A percentile compares a stretch with the other conserved stretches of the same genome.
Evolutionary conservation across 805 yeast species (phyloP).

Genomic region (Yarrowia deformans): DNA sequence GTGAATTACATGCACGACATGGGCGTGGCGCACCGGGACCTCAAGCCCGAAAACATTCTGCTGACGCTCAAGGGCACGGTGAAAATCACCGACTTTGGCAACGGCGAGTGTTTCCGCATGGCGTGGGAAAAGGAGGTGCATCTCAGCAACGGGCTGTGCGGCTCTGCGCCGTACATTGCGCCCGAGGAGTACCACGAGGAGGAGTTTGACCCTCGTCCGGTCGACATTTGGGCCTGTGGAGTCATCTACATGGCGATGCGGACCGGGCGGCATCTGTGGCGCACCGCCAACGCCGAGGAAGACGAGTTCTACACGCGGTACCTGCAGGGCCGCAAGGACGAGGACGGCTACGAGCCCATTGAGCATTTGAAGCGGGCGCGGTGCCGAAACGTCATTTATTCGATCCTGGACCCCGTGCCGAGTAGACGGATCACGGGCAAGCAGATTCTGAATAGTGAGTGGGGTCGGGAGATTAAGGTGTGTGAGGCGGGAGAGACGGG

Average conservation of each 20-base stretch:
- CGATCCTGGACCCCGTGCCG: slow-evolving; percentile 92
- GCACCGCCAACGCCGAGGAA: slow-evolving; percentile 70
- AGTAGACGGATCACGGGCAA: slow-evolving; percentile 83
- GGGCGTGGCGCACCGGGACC: slow-evolving; percentile 93
- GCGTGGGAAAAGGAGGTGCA: slow-evolving; percentile 85
- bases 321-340: slow-evolving; percentile 77
- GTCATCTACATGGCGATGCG: slow-evolving; percentile 79
- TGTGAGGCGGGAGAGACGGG: slow-evolving; percentile 71
- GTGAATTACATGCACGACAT: slow-evolving; percentile 84
- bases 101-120: slow-evolving; percentile 87
- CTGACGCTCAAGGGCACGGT: slow-evolving; percentile 70
- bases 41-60: slow-evolving; percentile 86
- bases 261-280: slow-evolving; percentile 94
- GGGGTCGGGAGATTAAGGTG: slow-evolving; percentile 89
- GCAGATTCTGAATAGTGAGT: slow-evolving; percentile 89
- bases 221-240: slow-evolving; percentile 91
- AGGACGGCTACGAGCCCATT: slow-evolving; percentile 90
- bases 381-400: slow-evolving; percentile 91
- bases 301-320: slow-evolving; percentile 84
- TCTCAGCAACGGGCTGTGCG: slow-evolving; percentile 75
- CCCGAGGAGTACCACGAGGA: slow-evolving; percentile 78
- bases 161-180: slow-evolving; percentile 89
- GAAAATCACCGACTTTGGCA: slow-evolving; percentile 86
- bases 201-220: slow-evolving; percentile 75
- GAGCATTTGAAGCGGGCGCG: slow-evolving; percentile 83